These are phyloP conservation scores for Lentinula detonsa DNA, from an alignment of 768 basidiomycete species.

Conservation along the genomic window DNA sequence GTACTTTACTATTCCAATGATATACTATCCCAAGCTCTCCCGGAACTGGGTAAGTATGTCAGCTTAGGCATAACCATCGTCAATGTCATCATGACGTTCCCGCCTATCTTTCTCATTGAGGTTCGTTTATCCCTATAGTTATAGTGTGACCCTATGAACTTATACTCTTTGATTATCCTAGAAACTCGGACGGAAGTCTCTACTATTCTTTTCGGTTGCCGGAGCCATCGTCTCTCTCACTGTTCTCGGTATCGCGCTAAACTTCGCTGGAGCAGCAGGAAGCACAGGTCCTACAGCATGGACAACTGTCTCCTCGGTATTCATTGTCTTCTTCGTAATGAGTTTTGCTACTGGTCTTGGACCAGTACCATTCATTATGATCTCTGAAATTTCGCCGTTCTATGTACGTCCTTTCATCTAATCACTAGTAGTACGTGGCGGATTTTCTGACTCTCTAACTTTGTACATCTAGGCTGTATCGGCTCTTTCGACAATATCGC, in stretches of 20 bases:
- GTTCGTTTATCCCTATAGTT: conserved; percentile 27
- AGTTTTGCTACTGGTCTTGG: conserved; percentile 87
- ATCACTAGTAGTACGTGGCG: not conserved
- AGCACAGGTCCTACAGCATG: conserved; percentile 27
- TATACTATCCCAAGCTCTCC: conserved; percentile 76
- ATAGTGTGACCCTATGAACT: no score
- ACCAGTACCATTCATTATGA: conserved; percentile 88
- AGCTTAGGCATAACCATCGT: conserved; percentile 81
- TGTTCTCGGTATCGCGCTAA: conserved; percentile 64
- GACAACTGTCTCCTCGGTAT: conserved; percentile 59
- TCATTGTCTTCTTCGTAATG: conserved; percentile 80
- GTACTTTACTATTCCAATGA: conserved; percentile 91
- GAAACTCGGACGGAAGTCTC: conserved; percentile 66
- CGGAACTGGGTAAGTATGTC: conserved; percentile 73
- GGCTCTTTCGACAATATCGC: conserved; percentile 66
- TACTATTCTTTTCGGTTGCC: conserved; percentile 60
- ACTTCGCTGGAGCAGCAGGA: conserved; percentile 20
- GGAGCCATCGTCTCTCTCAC: conserved; percentile 65
- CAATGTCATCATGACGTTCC: conserved; percentile 80
- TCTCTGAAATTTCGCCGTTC: conserved; percentile 82
- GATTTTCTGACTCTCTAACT: not conserved
- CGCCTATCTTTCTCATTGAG: conserved; percentile 84
- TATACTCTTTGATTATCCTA: conserved; percentile 19
- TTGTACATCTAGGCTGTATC: conserved; percentile 57
- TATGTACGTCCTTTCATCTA: conserved; percentile 43